Evolutionary conservation across 2,329 filamentous ascomycete genomes (phyloP).

Genomic region (Colletotrichum camelliae): DNA sequence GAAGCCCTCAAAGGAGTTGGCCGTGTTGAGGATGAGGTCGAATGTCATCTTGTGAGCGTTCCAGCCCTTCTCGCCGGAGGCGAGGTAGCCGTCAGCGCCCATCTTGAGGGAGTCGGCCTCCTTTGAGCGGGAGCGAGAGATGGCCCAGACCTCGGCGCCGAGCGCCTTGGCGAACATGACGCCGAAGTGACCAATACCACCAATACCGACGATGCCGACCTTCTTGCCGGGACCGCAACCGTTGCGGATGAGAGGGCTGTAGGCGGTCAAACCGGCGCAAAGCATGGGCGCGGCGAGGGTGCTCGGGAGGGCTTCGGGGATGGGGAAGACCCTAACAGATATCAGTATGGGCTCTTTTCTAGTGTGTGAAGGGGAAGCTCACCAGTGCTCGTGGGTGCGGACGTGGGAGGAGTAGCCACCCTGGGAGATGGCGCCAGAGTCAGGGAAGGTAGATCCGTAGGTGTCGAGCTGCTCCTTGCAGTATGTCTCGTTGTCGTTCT

Average conservation of each 20-base stretch:
- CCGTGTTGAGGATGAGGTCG: constrained; percentile 79
- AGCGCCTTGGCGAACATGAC: constrained; percentile 73
- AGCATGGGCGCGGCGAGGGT: constrained; percentile 78
- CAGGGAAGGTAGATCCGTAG: constrained; percentile 62
- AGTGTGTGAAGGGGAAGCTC: background rate
- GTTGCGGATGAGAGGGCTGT: constrained; percentile 77
- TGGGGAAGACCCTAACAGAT: constrained; percentile 64
- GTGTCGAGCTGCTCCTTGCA: constrained; percentile 66
- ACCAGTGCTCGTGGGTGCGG: constrained; percentile 78
- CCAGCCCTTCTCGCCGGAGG: constrained; percentile 63
- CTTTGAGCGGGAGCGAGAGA: constrained; percentile 65
- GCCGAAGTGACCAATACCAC: constrained; percentile 75
- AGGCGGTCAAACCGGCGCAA: constrained; percentile 84
- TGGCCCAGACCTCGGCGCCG: constrained; percentile 66
- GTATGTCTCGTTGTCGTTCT: constrained; percentile 72
- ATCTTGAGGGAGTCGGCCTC: constrained; percentile 63
- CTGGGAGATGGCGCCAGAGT: constrained; percentile 66
- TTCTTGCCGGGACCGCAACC: constrained; percentile 80
- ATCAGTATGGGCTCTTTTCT: background rate
- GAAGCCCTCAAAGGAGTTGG: constrained; percentile 72
- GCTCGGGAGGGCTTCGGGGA: constrained; percentile 73
- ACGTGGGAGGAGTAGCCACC: constrained; percentile 70
- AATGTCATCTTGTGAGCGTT: constrained; percentile 67
- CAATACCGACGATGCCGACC: constrained; percentile 76
- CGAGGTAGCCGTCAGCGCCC: constrained; percentile 66